phyloP scores from a whole-genome alignment of 768 basidiomycete species.

The Gyrodon lividus region DNA sequence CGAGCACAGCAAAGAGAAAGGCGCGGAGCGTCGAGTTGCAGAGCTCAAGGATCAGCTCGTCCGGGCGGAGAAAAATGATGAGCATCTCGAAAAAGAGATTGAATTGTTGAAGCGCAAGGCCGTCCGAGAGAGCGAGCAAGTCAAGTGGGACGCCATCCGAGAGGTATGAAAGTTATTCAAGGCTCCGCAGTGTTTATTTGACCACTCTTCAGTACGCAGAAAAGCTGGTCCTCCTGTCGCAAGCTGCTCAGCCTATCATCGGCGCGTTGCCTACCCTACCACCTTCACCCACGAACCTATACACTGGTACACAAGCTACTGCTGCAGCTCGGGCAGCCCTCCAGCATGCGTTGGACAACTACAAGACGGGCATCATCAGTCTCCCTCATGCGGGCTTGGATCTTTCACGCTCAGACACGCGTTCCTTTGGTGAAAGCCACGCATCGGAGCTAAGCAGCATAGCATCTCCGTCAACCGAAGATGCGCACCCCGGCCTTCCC shows the following conservation, averaged over 20 bases:
- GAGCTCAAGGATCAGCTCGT: slow-evolving; percentile 72
- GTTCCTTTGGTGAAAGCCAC: slow-evolving; percentile 84
- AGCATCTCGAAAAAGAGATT: slow-evolving; percentile 65
- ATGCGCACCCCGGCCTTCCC: slow-evolving; percentile 37
- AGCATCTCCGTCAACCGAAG: slow-evolving; percentile 28
- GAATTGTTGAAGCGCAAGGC: slow-evolving; percentile 75
- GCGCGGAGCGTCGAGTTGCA: slow-evolving; percentile 61
- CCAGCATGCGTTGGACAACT: slow-evolving; percentile 77
- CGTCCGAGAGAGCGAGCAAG: slow-evolving; percentile 67
- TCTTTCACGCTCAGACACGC: slow-evolving; percentile 68
- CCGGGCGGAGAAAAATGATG: slow-evolving; percentile 63
- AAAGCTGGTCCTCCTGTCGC: slow-evolving; percentile 71
- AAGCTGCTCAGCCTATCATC: slow-evolving; percentile 65
- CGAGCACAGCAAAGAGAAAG: slow-evolving; percentile 65
- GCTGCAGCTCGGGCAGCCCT: slow-evolving; percentile 71
- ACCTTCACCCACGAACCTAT: slow-evolving; percentile 54
- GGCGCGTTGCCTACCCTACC: slow-evolving; percentile 66
- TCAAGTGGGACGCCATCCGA: slow-evolving; percentile 79
- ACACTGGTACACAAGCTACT: slow-evolving; percentile 60
- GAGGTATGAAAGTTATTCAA: slow-evolving; percentile 51
- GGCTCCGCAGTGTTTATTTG: neutral
- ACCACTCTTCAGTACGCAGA: slow-evolving; percentile 62
- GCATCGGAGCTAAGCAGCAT: slow-evolving; percentile 69
- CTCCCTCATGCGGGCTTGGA: slow-evolving; percentile 49
- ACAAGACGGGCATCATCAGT: slow-evolving; percentile 63